These are phyloP conservation scores for Rhizophagus sp. DNA, from an alignment of 192 early-diverging fungal species.

Conservation along the genomic window DNA sequence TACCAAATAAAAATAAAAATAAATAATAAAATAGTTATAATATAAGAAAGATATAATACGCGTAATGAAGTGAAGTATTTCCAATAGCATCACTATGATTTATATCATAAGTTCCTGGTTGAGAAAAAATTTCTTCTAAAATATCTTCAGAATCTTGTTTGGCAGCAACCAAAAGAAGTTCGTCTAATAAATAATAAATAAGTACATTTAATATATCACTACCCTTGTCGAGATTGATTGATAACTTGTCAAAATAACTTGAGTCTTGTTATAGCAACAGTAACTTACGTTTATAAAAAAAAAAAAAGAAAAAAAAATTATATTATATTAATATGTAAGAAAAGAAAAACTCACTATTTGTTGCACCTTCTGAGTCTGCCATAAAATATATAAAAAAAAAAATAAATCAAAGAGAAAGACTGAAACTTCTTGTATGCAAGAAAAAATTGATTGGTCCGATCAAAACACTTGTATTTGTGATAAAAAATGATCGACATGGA, in stretches of 20 bases:
- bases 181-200: constrained; percentile 47
- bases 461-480: no score
- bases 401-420: no score
- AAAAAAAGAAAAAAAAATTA: not conserved
- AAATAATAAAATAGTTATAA: constrained; percentile 7
- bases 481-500: no score
- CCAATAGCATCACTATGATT: constrained; percentile 66
- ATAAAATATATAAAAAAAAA: not conserved
- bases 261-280: no score
- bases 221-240: not conserved
- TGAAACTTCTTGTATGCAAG: no score
- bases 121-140: constrained; percentile 57
- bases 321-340: not conserved
- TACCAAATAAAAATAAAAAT: not conserved
- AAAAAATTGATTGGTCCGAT: no score
- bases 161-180: constrained; percentile 69
- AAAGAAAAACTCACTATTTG: constrained; percentile 23
- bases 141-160: constrained; percentile 69
- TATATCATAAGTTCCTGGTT: constrained; percentile 51
- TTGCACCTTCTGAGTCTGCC: constrained; percentile 24
- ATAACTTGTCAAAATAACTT: not conserved
- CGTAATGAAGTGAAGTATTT: constrained; percentile 69
- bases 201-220: not conserved
- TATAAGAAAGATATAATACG: constrained; percentile 37
- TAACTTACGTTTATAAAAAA: no score